Evolutionary conservation across 2,329 filamentous ascomycete species (phyloP), one percentile per base, ranked within the genome.

Genomic region (Coniochaeta sp.): DNA sequence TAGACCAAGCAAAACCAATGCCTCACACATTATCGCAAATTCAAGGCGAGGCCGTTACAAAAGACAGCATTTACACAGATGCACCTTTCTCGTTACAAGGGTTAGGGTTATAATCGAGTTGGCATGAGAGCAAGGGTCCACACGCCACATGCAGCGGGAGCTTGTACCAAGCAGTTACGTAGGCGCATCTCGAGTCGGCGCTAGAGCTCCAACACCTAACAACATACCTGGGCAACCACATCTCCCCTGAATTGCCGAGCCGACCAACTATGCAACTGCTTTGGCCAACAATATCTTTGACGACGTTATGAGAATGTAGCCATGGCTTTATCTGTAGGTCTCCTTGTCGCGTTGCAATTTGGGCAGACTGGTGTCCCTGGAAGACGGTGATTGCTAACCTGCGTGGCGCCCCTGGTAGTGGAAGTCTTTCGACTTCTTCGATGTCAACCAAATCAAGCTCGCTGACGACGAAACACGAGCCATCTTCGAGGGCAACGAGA

Each of bases 361-460:
- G 38, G 16, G 16, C 16, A 40, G 38, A n/a, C 38, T 17, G 17
- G 2, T 24, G 43, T 11, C 24, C 1, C 22, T 12, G 14, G 43
- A 43, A 6, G 6, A 44, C 40, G 5, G 22, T 24, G 24, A 31
- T 28, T 33, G 26, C 60, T 63, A 60, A 63, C 58, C 22, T 33
- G n/a, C n/a, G n/a, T n/a, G 26, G 38, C 22, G 33, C 6, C n/a
- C 19, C 54, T 34, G 24, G 24, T 67, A 96, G 93, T 98, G 95
- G 93, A 97, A 97, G 89, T 88, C 89, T 68, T 99, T 99, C 80
- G 93, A 96, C 82, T 99, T 99, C 87, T 98, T 99, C 84, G 91
- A 97, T 77, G 91, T 96, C 74, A 87, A 87, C 72, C 88, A 90
- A 72, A 87, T 97, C 74, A 86, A 89, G 71, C 82, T 93, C 69